phyloP scores from a whole-genome alignment of 176 grass and related monocot species.

The Zea luxurians region DNA sequence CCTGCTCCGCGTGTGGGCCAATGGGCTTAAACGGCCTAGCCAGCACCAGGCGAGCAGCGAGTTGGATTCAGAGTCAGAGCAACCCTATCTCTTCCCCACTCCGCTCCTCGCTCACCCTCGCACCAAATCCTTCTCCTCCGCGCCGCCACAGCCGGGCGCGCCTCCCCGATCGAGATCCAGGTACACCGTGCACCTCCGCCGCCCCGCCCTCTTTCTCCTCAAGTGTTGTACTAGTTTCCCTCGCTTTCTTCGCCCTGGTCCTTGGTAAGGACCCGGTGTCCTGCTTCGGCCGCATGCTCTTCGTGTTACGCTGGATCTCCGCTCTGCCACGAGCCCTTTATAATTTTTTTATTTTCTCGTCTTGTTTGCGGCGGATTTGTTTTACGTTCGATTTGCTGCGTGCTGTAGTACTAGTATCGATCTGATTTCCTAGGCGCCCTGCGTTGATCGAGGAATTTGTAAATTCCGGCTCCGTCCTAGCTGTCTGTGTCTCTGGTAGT shows the following conservation, averaged over 20 bases:
- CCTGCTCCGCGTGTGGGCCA: neutral
- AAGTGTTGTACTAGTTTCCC: too few species aligned
- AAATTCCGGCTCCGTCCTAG: neutral
- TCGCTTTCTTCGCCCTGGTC: neutral
- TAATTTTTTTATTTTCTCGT: too few species aligned
- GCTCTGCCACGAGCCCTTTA: neutral
- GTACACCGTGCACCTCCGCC: neutral
- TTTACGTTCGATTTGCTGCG: neutral
- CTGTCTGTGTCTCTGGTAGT: too few species aligned
- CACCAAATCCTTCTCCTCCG: neutral
- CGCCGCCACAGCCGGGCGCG: conserved; percentile 5
- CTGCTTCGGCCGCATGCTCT: neutral
- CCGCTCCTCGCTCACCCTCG: neutral
- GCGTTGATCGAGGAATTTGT: too few species aligned
- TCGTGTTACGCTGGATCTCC: neutral
- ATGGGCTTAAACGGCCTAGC: neutral
- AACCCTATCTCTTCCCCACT: conserved; percentile 11
- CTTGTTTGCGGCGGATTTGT: neutral
- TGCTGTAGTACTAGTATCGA: too few species aligned
- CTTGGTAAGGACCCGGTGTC: neutral
- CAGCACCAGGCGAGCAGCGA: neutral
- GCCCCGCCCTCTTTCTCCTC: neutral
- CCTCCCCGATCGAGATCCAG: conserved; percentile 14
- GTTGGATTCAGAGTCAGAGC: neutral
- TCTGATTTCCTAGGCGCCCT: too few species aligned